Conservation (phyloP, 345 rosid genomes). For the Psidium friedrichsthalianum region DNA sequence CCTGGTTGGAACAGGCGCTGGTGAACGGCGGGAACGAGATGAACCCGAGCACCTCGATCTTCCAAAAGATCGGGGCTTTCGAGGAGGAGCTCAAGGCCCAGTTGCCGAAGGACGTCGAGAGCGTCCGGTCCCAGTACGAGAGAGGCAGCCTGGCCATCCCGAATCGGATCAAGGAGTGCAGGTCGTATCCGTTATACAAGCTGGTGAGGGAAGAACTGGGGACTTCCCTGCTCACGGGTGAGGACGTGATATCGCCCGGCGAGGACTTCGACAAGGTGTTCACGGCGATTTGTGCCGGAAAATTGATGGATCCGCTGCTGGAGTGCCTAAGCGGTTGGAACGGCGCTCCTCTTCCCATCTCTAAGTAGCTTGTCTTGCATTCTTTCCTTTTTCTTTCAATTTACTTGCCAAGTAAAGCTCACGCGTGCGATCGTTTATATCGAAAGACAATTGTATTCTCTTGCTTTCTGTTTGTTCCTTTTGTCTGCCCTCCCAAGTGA, state of each 20-base stretch:
- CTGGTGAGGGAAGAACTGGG: conserved; percentile 16
- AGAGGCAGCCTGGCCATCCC: background rate
- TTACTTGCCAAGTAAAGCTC: background rate
- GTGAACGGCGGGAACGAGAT: conserved; percentile 1
- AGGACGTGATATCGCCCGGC: conserved; percentile 13
- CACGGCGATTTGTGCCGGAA: conserved; percentile 13
- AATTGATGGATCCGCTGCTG: conserved; percentile 16
- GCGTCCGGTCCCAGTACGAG: conserved; percentile 6
- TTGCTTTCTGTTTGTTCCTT: background rate
- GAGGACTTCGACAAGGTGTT: conserved; percentile 24
- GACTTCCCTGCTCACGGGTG: conserved; percentile 12
- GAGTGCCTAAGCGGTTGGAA: conserved; percentile 18
- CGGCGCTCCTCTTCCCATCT: conserved; percentile 20
- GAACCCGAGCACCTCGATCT: conserved; percentile 4
- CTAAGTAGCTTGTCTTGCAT: background rate
- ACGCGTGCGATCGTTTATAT: background rate
- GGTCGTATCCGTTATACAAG: conserved; percentile 19
- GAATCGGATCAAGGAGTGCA: conserved; percentile 14
- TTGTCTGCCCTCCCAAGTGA: background rate
- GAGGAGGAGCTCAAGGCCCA: conserved; percentile 14
- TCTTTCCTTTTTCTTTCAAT: background rate
- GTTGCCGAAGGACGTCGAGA: conserved; percentile 14
- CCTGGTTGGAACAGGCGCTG: conserved; percentile 15
- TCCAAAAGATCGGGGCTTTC: conserved; percentile 14
- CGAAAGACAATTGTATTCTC: background rate